A percentile compares a stretch with the other conserved stretches of the same genome.
Evolutionary conservation across 768 basidiomycete genomes (phyloP).

Genomic region (Trametes coccinea): DNA sequence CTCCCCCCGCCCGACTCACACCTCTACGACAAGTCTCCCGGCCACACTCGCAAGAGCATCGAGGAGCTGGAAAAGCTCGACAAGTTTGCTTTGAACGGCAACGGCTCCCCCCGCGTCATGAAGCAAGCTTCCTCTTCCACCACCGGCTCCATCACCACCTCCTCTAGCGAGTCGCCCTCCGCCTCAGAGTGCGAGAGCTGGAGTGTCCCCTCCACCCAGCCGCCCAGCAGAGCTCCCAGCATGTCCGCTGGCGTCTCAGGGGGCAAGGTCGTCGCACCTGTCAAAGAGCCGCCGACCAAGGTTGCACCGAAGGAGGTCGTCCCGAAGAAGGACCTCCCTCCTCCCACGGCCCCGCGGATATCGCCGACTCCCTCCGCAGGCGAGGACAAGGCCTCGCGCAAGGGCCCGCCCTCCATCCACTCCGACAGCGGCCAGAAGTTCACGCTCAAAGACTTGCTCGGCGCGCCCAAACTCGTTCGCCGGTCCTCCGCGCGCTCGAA

Average conservation of each 20-base stretch:
- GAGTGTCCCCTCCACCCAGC: constrained; percentile 62
- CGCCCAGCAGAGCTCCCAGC: constrained; percentile 56
- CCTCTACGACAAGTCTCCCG: constrained; percentile 51
- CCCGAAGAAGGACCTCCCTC: constrained; percentile 23
- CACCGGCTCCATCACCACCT: constrained; percentile 40
- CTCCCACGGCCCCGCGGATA: constrained; percentile 29
- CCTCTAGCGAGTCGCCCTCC: constrained; percentile 48
- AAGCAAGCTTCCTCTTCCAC: constrained; percentile 39
- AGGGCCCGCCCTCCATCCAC: constrained; percentile 31
- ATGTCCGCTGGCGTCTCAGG: constrained; percentile 45
- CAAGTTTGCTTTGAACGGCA: constrained; percentile 20
- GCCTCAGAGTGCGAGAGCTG: constrained; percentile 59
- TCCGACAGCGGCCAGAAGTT: constrained; percentile 72
- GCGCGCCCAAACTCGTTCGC: constrained; percentile 73
- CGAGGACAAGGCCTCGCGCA: constrained; percentile 15
- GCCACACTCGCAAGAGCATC: constrained; percentile 46
- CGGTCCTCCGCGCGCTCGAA: constrained; percentile 72
- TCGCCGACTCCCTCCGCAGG: constrained; percentile 28
- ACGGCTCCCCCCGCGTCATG: constrained; percentile 20
- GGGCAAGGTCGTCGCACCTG: constrained; percentile 32
- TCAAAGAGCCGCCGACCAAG: constrained; percentile 20
- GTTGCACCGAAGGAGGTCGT: constrained; percentile 10
- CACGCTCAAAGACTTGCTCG: constrained; percentile 74
- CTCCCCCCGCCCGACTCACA: constrained; percentile 54
- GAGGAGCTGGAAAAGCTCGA: constrained; percentile 33